phyloP scores from a whole-genome alignment of 73 alveolate genomes.

The Tetrahymena thermophila region DNA sequence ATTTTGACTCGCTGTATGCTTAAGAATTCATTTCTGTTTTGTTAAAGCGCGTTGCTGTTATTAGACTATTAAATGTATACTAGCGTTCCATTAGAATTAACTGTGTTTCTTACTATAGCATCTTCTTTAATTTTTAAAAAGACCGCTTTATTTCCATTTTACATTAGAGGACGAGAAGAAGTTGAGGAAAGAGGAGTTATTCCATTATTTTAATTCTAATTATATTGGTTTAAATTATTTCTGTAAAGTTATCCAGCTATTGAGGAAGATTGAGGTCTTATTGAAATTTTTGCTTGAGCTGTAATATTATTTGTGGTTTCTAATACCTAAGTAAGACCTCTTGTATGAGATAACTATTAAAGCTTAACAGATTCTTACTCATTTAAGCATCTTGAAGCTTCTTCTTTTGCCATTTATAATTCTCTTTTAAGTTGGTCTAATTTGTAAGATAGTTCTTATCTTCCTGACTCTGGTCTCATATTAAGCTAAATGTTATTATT shows the following conservation, averaged over 20 bases:
- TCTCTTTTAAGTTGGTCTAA: not conserved
- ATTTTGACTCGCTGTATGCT: not conserved
- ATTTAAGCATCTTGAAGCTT: not conserved
- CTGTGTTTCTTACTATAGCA: not conserved
- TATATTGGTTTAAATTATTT: not conserved
- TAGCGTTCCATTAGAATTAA: not conserved
- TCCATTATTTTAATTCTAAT: not conserved
- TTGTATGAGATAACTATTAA: not conserved
- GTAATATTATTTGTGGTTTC: not conserved
- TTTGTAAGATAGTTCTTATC: not conserved
- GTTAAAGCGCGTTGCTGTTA: not conserved
- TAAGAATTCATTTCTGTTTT: not conserved
- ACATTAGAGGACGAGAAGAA: not conserved
- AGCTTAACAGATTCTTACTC: not conserved
- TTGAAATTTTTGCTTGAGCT: not conserved
- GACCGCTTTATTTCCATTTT: not conserved
- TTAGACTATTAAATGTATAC: not conserved
- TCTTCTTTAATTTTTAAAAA: not conserved
- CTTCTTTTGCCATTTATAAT: not conserved
- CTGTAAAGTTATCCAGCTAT: not conserved
- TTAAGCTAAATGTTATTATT: not conserved
- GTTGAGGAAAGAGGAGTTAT: not conserved
- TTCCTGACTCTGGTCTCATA: not conserved
- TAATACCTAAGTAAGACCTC: not conserved
- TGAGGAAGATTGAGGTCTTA: not conserved